Evolutionary conservation across 805 yeast species (phyloP).

Genomic region (Cyberlindnera maclurae): DNA sequence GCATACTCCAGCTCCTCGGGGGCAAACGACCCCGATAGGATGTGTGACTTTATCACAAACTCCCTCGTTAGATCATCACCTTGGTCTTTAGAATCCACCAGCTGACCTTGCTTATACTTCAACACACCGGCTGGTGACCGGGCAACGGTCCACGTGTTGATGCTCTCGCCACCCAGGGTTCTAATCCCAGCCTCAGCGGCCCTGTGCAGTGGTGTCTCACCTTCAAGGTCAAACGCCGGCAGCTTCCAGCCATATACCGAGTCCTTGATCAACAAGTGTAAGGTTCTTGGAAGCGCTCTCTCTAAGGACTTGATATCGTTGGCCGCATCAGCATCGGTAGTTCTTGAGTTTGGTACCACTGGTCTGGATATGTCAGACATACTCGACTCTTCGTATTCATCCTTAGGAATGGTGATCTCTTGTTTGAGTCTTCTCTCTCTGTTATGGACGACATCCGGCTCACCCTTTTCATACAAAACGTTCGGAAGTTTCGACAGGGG

Average conservation of each 20-base stretch:
- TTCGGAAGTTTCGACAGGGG: constrained; percentile 69
- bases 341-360: constrained; percentile 61
- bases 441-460: constrained; percentile 78
- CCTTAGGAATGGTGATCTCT: constrained; percentile 64
- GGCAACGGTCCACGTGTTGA: constrained; percentile 90
- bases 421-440: constrained; percentile 87
- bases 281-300: constrained; percentile 69
- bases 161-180: constrained; percentile 60
- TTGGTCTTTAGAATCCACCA: constrained; percentile 14
- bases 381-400: constrained; percentile 30
- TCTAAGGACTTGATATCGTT: constrained; percentile 66
- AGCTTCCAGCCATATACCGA: constrained; percentile 53
- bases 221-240: constrained; percentile 56
- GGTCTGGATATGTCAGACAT: constrained; percentile 60
- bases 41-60: constrained; percentile 79
- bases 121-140: constrained; percentile 75
- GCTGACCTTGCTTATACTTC: constrained; percentile 28
- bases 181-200: constrained; percentile 73
- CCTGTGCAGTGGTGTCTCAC: constrained; percentile 47
- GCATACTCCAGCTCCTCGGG: constrained; percentile 44
- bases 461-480: constrained; percentile 74
- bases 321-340: constrained; percentile 65
- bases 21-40: constrained; percentile 73
- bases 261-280: constrained; percentile 63
- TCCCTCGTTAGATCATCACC: constrained; percentile 35